Percentiles rank a stretch among this genome's conserved stretches.
These are phyloP conservation scores for Euphorbia peplus DNA, from an alignment of 345 rosid genomes.

Conservation along the genomic window DNA sequence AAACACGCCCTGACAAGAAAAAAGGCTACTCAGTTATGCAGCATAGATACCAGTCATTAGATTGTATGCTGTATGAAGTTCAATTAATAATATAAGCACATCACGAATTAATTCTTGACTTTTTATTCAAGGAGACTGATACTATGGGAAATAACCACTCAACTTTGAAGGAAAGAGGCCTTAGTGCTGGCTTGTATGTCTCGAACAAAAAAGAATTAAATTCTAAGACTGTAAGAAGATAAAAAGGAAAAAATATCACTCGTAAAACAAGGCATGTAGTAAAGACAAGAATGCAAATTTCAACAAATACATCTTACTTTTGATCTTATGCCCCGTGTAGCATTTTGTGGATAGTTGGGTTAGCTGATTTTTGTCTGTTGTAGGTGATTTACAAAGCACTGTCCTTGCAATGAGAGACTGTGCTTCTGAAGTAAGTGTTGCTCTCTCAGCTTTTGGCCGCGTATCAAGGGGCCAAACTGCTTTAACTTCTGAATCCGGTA, in stretches of 20 bases:
- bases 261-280: not conserved
- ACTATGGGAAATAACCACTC: not conserved
- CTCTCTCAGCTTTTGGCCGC: slow-evolving; percentile 66
- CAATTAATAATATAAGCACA: not conserved
- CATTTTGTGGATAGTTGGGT: not conserved
- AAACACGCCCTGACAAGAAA: not conserved
- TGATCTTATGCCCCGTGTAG: not conserved
- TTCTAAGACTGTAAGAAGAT: not conserved
- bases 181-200: not conserved
- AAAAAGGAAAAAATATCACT: not conserved
- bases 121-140: not conserved
- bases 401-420: slow-evolving; percentile 86
- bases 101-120: not conserved
- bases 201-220: not conserved
- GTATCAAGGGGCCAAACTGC: slow-evolving; percentile 81
- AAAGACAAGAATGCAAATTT: not conserved
- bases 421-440: slow-evolving; percentile 78
- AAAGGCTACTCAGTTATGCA: not conserved
- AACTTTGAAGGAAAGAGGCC: not conserved
- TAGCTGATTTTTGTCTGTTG: slow-evolving; percentile 18
- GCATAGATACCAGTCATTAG: not conserved
- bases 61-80: not conserved
- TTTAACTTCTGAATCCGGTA: slow-evolving; percentile 89
- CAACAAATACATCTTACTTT: not conserved
- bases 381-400: slow-evolving; percentile 75